These are phyloP conservation scores for Wilcoxina mikolae DNA, from an alignment of 495 filamentous ascomycete species.

Conservation along the genomic window DNA sequence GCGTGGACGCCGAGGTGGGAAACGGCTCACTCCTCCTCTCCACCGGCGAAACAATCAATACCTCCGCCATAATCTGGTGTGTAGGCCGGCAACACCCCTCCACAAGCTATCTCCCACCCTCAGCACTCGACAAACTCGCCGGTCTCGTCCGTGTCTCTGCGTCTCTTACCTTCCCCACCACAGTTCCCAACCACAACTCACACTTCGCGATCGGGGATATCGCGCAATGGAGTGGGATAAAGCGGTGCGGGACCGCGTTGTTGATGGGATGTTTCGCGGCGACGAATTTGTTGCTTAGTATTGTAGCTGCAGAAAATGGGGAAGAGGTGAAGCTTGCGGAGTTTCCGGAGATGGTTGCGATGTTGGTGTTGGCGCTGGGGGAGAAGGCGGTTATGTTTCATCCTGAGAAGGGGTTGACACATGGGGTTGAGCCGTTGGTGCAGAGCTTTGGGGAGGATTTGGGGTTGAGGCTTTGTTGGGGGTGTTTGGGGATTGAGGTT, in stretches of 20 bases:
- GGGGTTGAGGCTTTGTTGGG: conserved; percentile 38
- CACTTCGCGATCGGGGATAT: conserved; percentile 48
- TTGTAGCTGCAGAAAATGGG: conserved; percentile 19
- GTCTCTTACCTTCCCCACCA: background rate
- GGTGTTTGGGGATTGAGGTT: conserved; percentile 3
- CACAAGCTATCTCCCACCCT: conserved; percentile 35
- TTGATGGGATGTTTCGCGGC: conserved; percentile 48
- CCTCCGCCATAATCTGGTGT: conserved; percentile 43
- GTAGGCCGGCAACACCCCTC: background rate
- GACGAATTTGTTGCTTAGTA: conserved; percentile 45
- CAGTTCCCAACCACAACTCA: conserved; percentile 10
- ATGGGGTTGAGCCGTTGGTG: conserved; percentile 44
- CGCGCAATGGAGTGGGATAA: conserved; percentile 51
- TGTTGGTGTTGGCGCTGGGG: conserved; percentile 53
- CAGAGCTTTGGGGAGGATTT: conserved; percentile 52
- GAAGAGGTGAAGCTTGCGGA: conserved; percentile 33
- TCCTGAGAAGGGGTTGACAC: conserved; percentile 35
- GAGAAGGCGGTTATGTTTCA: conserved; percentile 49
- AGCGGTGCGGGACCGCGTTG: conserved; percentile 55
- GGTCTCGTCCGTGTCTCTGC: conserved; percentile 43
- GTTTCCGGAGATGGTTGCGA: conserved; percentile 40
- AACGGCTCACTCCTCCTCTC: conserved; percentile 38
- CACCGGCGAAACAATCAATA: conserved; percentile 38
- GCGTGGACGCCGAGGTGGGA: conserved; percentile 30
- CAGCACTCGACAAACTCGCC: conserved; percentile 35